Evolutionary conservation across 495 filamentous ascomycete species (phyloP).

Genomic region (Cladorrhinum samala): DNA sequence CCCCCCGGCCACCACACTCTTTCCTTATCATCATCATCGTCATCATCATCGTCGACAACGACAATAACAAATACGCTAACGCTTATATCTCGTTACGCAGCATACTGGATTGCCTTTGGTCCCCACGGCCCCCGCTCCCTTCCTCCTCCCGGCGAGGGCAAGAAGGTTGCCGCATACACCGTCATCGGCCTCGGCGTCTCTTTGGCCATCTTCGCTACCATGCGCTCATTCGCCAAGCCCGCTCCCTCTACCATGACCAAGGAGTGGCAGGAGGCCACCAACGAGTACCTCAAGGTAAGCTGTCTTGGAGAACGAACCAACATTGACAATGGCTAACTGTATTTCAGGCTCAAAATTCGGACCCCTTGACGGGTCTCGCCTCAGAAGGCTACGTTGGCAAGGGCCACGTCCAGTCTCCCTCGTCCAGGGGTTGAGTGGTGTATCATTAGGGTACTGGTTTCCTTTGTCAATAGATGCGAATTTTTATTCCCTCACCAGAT

Average conservation of each 20-base stretch:
- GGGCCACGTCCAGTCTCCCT: constrained; percentile 72
- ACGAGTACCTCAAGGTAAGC: constrained; percentile 82
- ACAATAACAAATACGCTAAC: constrained; percentile 8
- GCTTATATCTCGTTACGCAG: constrained; percentile 40
- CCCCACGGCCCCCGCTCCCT: constrained; percentile 84
- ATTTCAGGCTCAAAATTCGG: constrained; percentile 70
- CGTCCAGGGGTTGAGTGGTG: constrained; percentile 32
- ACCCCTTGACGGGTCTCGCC: constrained; percentile 84
- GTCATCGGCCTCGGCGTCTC: constrained; percentile 52
- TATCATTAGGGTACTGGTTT: constrained; percentile 12
- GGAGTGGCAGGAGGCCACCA: constrained; percentile 88
- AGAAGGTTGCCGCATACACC: constrained; percentile 67
- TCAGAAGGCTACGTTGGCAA: constrained; percentile 73
- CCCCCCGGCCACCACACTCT: too few species aligned
- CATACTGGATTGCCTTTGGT: constrained; percentile 98
- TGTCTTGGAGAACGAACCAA: too few species aligned
- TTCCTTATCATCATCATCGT: constrained; percentile 6
- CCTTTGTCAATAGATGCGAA: constrained; percentile 35
- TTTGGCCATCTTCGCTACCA: constrained; percentile 57
- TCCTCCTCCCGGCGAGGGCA: constrained; percentile 73
- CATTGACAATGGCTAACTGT: too few species aligned
- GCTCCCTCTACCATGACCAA: constrained; percentile 82
- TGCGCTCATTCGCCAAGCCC: constrained; percentile 60
- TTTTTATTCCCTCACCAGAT: constrained; percentile 6
- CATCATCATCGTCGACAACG: constrained; percentile 10